Percentiles rank a stretch among this genome's conserved stretches.
Conservation (phyloP, 139 green algal species). For the Chlorella sp. region DNA sequence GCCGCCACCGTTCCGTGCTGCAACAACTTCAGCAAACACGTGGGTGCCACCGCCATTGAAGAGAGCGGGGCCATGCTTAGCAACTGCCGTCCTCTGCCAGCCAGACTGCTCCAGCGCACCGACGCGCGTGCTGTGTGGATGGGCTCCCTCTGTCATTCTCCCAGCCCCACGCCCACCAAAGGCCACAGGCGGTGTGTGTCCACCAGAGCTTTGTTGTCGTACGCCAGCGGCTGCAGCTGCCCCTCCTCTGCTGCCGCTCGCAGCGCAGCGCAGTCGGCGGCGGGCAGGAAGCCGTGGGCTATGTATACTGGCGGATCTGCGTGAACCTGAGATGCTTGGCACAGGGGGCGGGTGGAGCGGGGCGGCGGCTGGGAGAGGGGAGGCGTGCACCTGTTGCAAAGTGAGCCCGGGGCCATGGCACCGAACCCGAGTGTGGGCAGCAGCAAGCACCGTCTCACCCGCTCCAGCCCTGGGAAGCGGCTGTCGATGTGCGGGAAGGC, state of each 20-base stretch:
- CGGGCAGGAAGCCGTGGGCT: not conserved
- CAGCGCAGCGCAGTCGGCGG: not conserved
- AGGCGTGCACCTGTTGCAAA: not conserved
- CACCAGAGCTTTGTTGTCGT: conserved; percentile 4
- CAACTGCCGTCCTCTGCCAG: too few relatives aligned
- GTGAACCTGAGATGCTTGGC: not conserved
- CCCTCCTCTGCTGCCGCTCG: not conserved
- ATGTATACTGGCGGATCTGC: not conserved
- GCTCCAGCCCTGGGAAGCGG: conserved; percentile 6
- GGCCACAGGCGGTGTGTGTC: conserved; percentile 9
- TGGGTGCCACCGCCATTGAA: not conserved
- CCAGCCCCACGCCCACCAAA: not conserved
- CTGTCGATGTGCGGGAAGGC: not conserved
- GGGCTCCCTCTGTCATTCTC: too few relatives aligned
- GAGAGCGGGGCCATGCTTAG: not conserved
- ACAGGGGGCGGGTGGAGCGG: not conserved
- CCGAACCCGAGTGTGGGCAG: not conserved
- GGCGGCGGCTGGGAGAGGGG: too few relatives aligned
- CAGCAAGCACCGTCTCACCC: not conserved
- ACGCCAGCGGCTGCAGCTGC: not conserved
- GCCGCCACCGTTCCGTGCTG: too few relatives aligned
- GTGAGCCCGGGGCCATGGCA: not conserved
- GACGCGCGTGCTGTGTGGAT: too few relatives aligned
- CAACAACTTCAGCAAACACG: not conserved
- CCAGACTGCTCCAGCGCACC: too few relatives aligned